phyloP scores from a whole-genome alignment of 2,329 filamentous ascomycete genomes.

The Colletotrichum graminicola region DNA sequence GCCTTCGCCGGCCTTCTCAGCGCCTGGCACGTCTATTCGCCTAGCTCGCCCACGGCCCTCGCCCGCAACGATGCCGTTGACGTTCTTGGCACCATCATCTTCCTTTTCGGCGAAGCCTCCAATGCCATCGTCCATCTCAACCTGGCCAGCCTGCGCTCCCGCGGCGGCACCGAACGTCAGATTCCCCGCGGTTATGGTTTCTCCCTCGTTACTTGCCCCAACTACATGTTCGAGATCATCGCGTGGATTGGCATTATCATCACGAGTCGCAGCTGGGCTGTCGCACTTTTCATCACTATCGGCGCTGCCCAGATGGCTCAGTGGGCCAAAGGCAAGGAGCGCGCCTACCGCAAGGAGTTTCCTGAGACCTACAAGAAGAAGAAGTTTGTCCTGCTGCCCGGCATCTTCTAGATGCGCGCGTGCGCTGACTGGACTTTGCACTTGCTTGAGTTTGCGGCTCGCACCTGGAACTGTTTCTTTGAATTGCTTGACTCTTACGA shows the following conservation, averaged over 20 bases:
- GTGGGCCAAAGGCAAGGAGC: conserved; percentile 95
- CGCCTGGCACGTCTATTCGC: conserved; percentile 87
- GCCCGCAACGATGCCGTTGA: conserved; percentile 64
- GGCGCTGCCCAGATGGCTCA: conserved; percentile 83
- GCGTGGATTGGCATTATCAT: conserved; percentile 88
- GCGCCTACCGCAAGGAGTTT: conserved; percentile 89
- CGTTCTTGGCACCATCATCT: conserved; percentile 78
- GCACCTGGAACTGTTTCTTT: background rate
- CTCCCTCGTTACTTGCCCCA: conserved; percentile 89
- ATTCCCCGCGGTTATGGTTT: conserved; percentile 91
- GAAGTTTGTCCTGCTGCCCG: conserved; percentile 84
- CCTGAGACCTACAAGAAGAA: conserved; percentile 96
- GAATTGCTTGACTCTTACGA: background rate
- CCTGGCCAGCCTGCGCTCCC: conserved; percentile 80
- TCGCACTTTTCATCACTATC: conserved; percentile 80
- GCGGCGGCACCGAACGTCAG: conserved; percentile 86
- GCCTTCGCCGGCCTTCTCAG: conserved; percentile 82
- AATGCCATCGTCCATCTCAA: conserved; percentile 87
- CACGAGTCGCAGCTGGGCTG: conserved; percentile 82
- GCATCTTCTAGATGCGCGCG: conserved; percentile 69
- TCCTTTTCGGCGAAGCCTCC: conserved; percentile 79
- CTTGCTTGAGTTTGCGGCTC: background rate
- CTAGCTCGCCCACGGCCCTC: conserved; percentile 75
- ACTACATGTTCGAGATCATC: conserved; percentile 94
- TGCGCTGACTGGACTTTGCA: background rate